A percentile compares a stretch with the other conserved stretches of the same genome.
These are phyloP conservation scores for Tilletia horrida DNA, from an alignment of 1,284 basidiomycete genomes.

Conservation along the genomic window DNA sequence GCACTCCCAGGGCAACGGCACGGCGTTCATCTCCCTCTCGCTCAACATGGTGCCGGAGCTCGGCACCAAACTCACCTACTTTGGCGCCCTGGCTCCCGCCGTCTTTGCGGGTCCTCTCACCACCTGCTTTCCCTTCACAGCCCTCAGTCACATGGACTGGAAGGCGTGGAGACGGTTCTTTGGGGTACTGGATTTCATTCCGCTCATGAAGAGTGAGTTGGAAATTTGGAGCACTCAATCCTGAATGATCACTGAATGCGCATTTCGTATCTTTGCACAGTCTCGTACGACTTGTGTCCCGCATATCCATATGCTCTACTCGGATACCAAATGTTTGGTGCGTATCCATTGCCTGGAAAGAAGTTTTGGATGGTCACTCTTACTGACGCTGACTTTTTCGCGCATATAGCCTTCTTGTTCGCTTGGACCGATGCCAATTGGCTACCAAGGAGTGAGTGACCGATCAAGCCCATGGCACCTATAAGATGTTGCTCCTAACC, in stretches of 20 bases:
- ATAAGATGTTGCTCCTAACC: no score
- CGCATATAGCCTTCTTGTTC: slow-evolving; percentile 59
- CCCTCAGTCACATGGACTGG: slow-evolving; percentile 58
- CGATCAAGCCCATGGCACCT: no score
- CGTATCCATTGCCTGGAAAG: background rate
- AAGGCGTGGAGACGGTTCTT: slow-evolving; percentile 62
- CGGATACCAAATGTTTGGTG: slow-evolving; percentile 62
- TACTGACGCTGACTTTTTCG: background rate
- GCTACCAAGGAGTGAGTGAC: slow-evolving; percentile 52
- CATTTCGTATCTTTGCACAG: background rate
- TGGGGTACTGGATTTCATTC: slow-evolving; percentile 65
- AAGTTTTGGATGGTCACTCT: background rate
- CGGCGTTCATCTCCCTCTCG: slow-evolving; percentile 53
- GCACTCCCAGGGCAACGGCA: slow-evolving; percentile 64
- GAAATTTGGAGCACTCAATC: background rate
- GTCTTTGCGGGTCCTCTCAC: slow-evolving; percentile 65
- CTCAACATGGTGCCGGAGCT: slow-evolving; percentile 63
- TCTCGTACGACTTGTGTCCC: slow-evolving; percentile 63
- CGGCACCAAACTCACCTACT: slow-evolving; percentile 61
- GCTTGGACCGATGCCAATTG: slow-evolving; percentile 67
- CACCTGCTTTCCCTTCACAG: slow-evolving; percentile 62
- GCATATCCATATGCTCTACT: slow-evolving; percentile 56
- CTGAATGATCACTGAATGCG: background rate
- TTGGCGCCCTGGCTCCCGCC: slow-evolving; percentile 65
- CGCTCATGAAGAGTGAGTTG: slow-evolving; percentile 60